Base-by-base conservation (phyloP, 495 filamentous ascomycete species). In the Lophium mytilinum region DNA sequence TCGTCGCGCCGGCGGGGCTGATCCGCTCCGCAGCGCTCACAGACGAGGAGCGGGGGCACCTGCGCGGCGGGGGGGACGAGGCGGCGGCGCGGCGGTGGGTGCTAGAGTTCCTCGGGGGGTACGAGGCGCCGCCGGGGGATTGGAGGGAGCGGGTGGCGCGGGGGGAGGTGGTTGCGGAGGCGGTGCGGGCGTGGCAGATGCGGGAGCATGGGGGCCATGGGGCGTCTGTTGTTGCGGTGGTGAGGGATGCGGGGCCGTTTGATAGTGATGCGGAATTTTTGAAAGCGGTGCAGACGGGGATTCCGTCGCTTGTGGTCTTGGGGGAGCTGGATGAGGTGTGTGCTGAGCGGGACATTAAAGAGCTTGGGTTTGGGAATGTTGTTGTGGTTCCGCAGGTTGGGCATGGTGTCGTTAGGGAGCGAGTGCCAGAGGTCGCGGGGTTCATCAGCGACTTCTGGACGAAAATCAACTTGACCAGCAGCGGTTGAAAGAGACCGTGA, bases 81-180 rank as follows among this genome's bases (percentile, higher is more conserved):
- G 67, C 65, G 14, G 50, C 54, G 42, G 72, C 69, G 39, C 51
- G 55, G 46, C 61, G 57, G n/a, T 72, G 67, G 68, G 62, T 75
- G 17, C 37, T 73, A 14, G 60, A 67, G 33, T 69, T 62, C 8
- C 63, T 74, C 14, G 73, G 73, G 0, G 73, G 73, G 0, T 15
- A 63, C 4, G 58, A 72, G 30, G 55, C 67, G 39, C 69, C 76
- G 21, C 74, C 73, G 18, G 17, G 50, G 12, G 72, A 72, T 55
- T 78, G 75, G 75, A 60, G 68, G 61, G 71, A 76, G 61, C 72
- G 71, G 30, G 69, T 76, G 36, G 52, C 10, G 14, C 56, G 65
- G 14, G 72, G 73, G 12, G 72, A 75, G 35, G 64, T 77, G 7
- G 76, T 78, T 37, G 69, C 72, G 0, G 69, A 75, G 58, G 75